Evolutionary conservation across 1,284 basidiomycete genomes (phyloP).

Genomic region (Cryptococcus sp.): DNA sequence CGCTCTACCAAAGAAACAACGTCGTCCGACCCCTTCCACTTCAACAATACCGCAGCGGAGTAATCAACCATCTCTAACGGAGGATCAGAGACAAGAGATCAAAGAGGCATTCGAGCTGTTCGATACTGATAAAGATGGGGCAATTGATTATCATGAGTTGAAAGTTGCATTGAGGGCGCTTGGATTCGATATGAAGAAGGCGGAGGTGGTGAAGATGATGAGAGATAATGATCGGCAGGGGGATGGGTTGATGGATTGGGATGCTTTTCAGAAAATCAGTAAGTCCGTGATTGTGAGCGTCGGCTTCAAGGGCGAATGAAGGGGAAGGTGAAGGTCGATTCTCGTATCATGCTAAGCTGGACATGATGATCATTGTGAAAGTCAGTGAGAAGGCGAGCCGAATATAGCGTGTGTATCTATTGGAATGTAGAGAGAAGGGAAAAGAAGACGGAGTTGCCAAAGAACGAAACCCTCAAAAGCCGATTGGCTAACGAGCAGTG

Average conservation of each 20-base stretch:
- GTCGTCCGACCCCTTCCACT: constrained; percentile 1
- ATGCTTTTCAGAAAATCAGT: constrained; percentile 94
- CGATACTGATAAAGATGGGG: constrained; percentile 98
- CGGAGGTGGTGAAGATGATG: constrained; percentile 91
- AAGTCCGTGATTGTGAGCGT: constrained; percentile 50
- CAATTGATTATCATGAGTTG: constrained; percentile 94
- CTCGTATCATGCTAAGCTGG: no score
- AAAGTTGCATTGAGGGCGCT: constrained; percentile 98
- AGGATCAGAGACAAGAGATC: constrained; percentile 96
- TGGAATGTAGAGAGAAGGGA: neutral
- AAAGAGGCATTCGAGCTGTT: constrained; percentile 99
- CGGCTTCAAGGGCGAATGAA: neutral
- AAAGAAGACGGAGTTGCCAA: neutral
- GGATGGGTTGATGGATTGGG: constrained; percentile 88
- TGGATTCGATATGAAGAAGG: constrained; percentile 97
- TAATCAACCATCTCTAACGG: constrained; percentile 67
- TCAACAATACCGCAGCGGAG: neutral
- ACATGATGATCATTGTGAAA: no score
- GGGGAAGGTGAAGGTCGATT: neutral
- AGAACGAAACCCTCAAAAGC: neutral
- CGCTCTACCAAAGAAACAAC: constrained; percentile 8
- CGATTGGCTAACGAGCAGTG: constrained; percentile 58
- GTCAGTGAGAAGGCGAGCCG: no score
- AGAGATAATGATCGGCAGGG: constrained; percentile 87
- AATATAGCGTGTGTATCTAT: no score